phyloP scores from a whole-genome alignment of 345 rosid genomes.

The Eucalyptus sideroxylon region DNA sequence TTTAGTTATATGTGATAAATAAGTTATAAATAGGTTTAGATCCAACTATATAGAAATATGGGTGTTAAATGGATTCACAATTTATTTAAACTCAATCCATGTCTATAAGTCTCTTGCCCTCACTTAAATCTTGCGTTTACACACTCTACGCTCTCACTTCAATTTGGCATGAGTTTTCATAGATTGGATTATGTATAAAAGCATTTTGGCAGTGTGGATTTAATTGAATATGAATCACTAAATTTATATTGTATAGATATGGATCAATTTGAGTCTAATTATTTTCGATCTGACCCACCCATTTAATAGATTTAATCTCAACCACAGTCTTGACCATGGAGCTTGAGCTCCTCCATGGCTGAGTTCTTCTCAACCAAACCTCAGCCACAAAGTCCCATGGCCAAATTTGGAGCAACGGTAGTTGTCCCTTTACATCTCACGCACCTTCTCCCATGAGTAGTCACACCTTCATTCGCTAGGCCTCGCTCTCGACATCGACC shows the following conservation, averaged over 20 bases:
- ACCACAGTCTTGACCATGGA: neutral
- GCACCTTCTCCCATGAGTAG: neutral
- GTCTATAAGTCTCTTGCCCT: neutral
- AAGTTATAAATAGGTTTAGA: no score
- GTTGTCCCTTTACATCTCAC: neutral
- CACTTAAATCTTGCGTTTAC: neutral
- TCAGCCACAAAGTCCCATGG: accelerated
- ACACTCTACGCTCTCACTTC: neutral
- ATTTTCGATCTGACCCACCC: accelerated
- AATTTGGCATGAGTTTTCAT: neutral
- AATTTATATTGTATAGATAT: no score
- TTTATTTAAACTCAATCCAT: neutral
- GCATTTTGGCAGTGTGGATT: neutral
- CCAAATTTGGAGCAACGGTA: neutral
- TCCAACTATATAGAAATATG: neutral
- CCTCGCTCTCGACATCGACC: neutral
- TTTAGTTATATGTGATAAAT: no score
- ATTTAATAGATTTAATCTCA: neutral
- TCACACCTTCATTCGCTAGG: neutral
- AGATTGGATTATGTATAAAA: neutral
- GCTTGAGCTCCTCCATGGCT: neutral
- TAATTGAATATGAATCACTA: neutral
- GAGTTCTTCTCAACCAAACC: neutral
- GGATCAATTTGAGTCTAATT: accelerated
- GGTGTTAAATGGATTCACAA: neutral